These are phyloP conservation scores for Dothidotthia symphoricarpi DNA, from an alignment of 2,329 filamentous ascomycete genomes.

Conservation along the genomic window DNA sequence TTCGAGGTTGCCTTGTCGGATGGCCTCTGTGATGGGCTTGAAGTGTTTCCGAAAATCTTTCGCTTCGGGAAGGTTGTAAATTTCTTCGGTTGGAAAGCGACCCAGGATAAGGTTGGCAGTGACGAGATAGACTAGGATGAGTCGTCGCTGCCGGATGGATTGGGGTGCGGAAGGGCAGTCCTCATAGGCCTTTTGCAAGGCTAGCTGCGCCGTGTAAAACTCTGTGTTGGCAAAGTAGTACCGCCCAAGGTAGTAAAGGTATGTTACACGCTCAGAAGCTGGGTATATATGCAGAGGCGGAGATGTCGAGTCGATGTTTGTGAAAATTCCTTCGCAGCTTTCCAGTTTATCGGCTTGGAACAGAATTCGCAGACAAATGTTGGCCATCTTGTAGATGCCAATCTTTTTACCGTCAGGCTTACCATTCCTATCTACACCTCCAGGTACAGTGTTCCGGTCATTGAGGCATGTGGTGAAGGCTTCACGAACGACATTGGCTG, in stretches of 20 bases:
- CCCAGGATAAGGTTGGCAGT: slow-evolving; percentile 81
- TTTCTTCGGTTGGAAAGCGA: slow-evolving; percentile 67
- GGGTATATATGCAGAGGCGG: slow-evolving; percentile 80
- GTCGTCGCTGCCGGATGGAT: slow-evolving; percentile 65
- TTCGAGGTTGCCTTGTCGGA: slow-evolving; percentile 71
- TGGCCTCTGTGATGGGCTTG: slow-evolving; percentile 67
- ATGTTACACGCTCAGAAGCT: slow-evolving; percentile 83
- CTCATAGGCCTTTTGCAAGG: slow-evolving; percentile 75
- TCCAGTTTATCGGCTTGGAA: slow-evolving; percentile 84
- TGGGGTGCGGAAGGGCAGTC: slow-evolving; percentile 58
- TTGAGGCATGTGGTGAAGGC: slow-evolving; percentile 88
- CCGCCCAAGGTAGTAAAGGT: slow-evolving; percentile 89
- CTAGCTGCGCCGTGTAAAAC: slow-evolving; percentile 72
- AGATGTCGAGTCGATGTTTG: slow-evolving; percentile 79
- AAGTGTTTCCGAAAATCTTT: slow-evolving; percentile 65
- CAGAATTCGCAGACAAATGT: slow-evolving; percentile 82
- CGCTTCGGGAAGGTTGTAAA: slow-evolving; percentile 72
- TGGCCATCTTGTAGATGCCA: slow-evolving; percentile 89
- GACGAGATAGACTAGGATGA: slow-evolving; percentile 81
- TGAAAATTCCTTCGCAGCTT: slow-evolving; percentile 83
- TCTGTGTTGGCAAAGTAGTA: slow-evolving; percentile 85
- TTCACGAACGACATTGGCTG: slow-evolving; percentile 84
- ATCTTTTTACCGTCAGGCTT: slow-evolving; percentile 79
- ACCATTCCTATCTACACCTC: slow-evolving; percentile 52
- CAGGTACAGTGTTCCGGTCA: slow-evolving; percentile 67